Evolutionary conservation across 352 stramenopile genomes (phyloP), one percentile per base, ranked within the genome.

Genomic region (Pythium guiyangense): DNA sequence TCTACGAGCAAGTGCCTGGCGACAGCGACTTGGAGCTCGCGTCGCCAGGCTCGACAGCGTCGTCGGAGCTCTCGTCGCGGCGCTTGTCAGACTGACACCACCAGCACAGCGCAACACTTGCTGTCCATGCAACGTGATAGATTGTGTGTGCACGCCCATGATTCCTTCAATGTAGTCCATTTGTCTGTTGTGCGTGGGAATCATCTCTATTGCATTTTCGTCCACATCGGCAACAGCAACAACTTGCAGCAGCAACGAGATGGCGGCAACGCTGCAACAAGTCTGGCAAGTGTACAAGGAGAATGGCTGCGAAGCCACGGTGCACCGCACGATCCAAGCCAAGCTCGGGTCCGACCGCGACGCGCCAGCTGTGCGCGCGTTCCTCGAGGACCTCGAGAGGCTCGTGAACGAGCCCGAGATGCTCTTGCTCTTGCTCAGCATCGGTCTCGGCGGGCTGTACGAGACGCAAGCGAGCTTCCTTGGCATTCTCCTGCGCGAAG

Each of bases 391-490:
- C 29, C 48, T 84, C 47, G 73, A 82, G 45, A 18, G 17, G 39
- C 68, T 77, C 22, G 40, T 80, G 51, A 43, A 18, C n/a, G 70
- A 77, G 34, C 35, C 66, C 29, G 60, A 78, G 20, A 56, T 70
- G 67, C 63, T 83, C 49, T 59, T 83, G 39, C 59, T 76, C 58
- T 67, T 83, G 70, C 66, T 80, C 35, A 83, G 70, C 61, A 63
- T 76, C 34, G 73, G 73, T 6, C 52, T 79, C 18, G 60, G 65
- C 49, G 72, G 72, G 27, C 52, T 66, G 43, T 77, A 69, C 46
- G 73, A 83, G 44, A 69, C 73, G 31, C 60, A 73, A 51, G 64
- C 62, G 46, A 88, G 74, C 62, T 88, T 88, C 46, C 39, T 86
- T 8, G 71, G 77, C 2, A 51, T 86, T n/a, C 52, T 88, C 31